phyloP scores from a whole-genome alignment of 129 eudicot species.

The Ambrosia artemisiifolia region DNA sequence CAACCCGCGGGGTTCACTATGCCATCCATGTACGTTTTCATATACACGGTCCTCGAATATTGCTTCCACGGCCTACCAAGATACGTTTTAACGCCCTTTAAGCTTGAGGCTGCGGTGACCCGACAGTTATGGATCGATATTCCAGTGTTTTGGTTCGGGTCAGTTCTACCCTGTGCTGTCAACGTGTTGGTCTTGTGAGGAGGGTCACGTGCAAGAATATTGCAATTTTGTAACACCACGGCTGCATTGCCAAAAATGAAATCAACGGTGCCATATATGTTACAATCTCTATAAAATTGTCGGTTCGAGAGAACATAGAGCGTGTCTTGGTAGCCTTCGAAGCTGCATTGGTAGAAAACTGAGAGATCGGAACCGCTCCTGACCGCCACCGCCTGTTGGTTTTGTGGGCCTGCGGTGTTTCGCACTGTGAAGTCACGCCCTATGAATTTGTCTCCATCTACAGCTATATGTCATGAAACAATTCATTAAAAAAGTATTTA shows the following conservation, averaged over 20 bases:
- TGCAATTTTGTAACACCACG: conserved; percentile 47
- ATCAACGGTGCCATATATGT: conserved; percentile 49
- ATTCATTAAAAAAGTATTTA: not conserved
- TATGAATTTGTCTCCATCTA: conserved; percentile 43
- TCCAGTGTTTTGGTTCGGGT: conserved; percentile 57
- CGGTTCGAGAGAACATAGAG: conserved; percentile 43
- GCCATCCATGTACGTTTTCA: conserved; percentile 40
- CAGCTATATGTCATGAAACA: conserved; percentile 34
- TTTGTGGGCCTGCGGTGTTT: conserved; percentile 53
- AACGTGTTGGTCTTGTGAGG: conserved; percentile 47
- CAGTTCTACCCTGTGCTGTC: conserved; percentile 55
- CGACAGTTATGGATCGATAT: conserved; percentile 51
- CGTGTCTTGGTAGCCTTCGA: conserved; percentile 70
- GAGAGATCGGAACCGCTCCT: conserved; percentile 49
- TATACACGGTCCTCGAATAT: conserved; percentile 52
- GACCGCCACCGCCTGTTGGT: conserved; percentile 59
- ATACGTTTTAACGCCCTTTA: conserved; percentile 37
- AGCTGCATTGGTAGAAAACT: conserved; percentile 53
- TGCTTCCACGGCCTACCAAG: conserved; percentile 63
- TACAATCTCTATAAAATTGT: conserved; percentile 46
- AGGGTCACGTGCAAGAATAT: conserved; percentile 46
- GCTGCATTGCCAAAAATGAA: conserved; percentile 60
- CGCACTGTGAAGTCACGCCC: conserved; percentile 53
- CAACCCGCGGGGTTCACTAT: conserved; percentile 54
- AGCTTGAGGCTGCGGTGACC: conserved; percentile 41